Conservation (phyloP, 202 grass and related monocot species). For the Hordeum pubiflorum region DNA sequence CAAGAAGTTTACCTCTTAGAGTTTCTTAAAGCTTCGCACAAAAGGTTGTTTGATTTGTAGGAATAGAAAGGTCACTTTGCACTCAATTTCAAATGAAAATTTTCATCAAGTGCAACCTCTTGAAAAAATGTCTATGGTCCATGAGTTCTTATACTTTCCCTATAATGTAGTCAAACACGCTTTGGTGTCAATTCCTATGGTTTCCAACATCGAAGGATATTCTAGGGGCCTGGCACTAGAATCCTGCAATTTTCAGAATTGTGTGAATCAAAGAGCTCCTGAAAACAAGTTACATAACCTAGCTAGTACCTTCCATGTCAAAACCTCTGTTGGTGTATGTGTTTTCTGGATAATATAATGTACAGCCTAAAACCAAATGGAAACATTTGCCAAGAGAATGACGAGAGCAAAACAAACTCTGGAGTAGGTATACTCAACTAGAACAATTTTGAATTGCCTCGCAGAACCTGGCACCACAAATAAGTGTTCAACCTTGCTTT, state of each 20-base stretch:
- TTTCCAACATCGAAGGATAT: background rate
- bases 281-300: background rate
- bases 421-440: slow-evolving; percentile 50
- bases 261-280: background rate
- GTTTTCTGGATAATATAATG: background rate
- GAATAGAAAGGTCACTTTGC: background rate
- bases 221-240: background rate
- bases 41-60: background rate
- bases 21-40: background rate
- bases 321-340: background rate
- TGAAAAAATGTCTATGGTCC: background rate
- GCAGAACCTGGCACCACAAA: slow-evolving; percentile 69
- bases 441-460: slow-evolving; percentile 80
- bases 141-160: background rate
- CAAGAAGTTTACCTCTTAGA: background rate
- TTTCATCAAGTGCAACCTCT: background rate
- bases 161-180: background rate
- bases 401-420: slow-evolving; percentile 14
- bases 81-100: background rate
- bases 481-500: slow-evolving; percentile 85
- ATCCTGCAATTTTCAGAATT: background rate
- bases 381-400: background rate
- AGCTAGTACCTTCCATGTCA: background rate
- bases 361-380: background rate
- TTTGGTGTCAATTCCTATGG: background rate